Percentiles rank a stretch among this genome's conserved stretches.
Conservation (phyloP, 2,329 filamentous ascomycete genomes). For the Cladosporium sp. region DNA sequence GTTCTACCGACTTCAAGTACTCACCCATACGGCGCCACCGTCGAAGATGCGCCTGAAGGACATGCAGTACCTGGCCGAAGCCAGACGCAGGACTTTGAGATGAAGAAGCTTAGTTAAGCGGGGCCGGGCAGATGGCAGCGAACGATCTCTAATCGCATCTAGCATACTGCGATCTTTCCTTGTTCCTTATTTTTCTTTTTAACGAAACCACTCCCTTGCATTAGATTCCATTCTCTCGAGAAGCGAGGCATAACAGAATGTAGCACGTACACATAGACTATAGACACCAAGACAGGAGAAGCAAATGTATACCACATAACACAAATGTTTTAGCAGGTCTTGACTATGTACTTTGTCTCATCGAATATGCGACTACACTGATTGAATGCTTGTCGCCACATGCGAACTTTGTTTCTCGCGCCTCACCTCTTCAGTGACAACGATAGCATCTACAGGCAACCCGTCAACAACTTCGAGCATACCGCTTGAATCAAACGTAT, state of each 20-base stretch:
- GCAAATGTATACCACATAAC: too few species aligned
- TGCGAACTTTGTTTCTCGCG: neutral
- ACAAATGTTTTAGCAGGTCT: too few species aligned
- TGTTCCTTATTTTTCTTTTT: neutral
- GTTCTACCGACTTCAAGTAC: conserved; percentile 14
- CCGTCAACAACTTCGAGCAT: neutral
- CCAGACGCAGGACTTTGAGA: conserved; percentile 28
- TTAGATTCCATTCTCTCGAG: neutral
- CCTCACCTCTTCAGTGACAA: neutral
- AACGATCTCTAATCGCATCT: neutral
- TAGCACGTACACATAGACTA: neutral
- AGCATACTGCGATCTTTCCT: neutral
- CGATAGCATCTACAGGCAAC: neutral
- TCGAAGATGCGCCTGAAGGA: conserved; percentile 16
- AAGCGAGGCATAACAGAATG: conserved; percentile 1
- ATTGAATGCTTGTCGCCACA: neutral
- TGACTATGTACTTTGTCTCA: too few species aligned
- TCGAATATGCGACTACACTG: neutral
- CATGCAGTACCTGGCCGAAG: conserved; percentile 18
- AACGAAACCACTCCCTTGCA: neutral
- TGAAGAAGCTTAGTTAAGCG: conserved; percentile 21
- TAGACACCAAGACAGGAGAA: neutral
- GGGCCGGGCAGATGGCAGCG: neutral
- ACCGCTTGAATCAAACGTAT: neutral
- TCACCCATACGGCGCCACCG: conserved; percentile 16